Base-by-base conservation (phyloP, 2,329 filamentous ascomycete species). In the Myriosclerotinia duriaeana region DNA sequence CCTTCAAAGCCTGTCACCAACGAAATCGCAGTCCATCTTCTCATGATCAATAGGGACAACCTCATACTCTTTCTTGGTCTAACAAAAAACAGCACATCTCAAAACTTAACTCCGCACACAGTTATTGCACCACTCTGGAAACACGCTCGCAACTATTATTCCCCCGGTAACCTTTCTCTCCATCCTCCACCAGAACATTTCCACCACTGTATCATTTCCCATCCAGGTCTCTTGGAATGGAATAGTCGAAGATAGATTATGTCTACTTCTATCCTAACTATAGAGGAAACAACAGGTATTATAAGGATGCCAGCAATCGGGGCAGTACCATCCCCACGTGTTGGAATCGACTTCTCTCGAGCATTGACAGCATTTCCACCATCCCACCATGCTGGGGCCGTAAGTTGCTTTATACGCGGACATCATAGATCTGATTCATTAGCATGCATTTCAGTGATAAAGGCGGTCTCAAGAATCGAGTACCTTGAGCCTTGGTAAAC, bases 311-410 rank as follows among this genome's bases (percentile, higher is more conserved):
- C 6, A 20, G 30, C 71, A 72, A 38, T 69, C 69, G 6, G 71
- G 68, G 30, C 72, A 73, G 2, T 59, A 5, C 5, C 40, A 22
- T n/a, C 62, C 66, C 52, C 50, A 66, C 8, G n/a, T 34, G 0
- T n/a, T 40, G 12, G 65, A 42, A 50, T 71, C 68, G 14, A 72
- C 48, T 62, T 71, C 62, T 4, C 53, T 58, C 4, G 20, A 3
- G 42, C 67, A 69, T 17, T 26, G 5, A 52, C 69, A 71, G 61
- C 67, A 71, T 11, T 15, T 26, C 71, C 71, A 72, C 69, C 67
- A 72, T 38, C 56, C 63, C 5, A 26, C 50, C 36, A 60, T 36
- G 5, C 15, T n/a, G n/a, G 54, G 53, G 7, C 11, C 17, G 15
- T 44, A 36, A 15, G 54, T 52, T n/a, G 36, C 34, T 52, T n/a